Conservation (phyloP, 352 stramenopile genomes). For the Thalassiosira ordinaria region DNA sequence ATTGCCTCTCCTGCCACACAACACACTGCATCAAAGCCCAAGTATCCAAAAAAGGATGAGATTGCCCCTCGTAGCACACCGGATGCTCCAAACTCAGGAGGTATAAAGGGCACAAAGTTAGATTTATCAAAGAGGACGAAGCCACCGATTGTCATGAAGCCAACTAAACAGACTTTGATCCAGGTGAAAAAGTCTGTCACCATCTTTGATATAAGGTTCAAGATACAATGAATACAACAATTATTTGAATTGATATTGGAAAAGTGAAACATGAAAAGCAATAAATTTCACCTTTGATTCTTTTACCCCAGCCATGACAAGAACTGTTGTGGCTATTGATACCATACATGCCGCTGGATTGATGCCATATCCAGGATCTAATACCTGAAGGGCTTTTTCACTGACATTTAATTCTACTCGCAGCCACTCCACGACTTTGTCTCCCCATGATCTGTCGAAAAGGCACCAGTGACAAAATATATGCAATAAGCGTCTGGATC, state of each 20-base stretch:
- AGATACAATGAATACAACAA: no score
- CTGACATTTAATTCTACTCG: slow-evolving; percentile 42
- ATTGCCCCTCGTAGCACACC: slow-evolving; percentile 90
- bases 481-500: slow-evolving; percentile 60
- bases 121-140: slow-evolving; percentile 87
- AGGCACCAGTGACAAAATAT: background rate
- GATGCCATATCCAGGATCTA: slow-evolving; percentile 66
- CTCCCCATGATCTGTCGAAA: slow-evolving; percentile 89
- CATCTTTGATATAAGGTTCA: no score
- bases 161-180: slow-evolving; percentile 86
- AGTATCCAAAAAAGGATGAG: slow-evolving; percentile 95
- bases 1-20: slow-evolving; percentile 89
- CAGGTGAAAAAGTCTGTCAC: slow-evolving; percentile 90
- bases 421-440: slow-evolving; percentile 88
- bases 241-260: no score
- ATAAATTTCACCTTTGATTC: slow-evolving; percentile 73
- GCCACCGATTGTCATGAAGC: slow-evolving; percentile 91
- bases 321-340: slow-evolving; percentile 83
- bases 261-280: background rate
- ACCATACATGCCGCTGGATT: slow-evolving; percentile 80
- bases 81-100: slow-evolving; percentile 64
- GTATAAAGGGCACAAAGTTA: slow-evolving; percentile 90
- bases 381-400: slow-evolving; percentile 25
- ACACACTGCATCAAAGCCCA: slow-evolving; percentile 97
- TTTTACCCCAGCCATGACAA: slow-evolving; percentile 88